These are phyloP conservation scores for Russula virescens DNA, from an alignment of 768 basidiomycete genomes.

Conservation along the genomic window DNA sequence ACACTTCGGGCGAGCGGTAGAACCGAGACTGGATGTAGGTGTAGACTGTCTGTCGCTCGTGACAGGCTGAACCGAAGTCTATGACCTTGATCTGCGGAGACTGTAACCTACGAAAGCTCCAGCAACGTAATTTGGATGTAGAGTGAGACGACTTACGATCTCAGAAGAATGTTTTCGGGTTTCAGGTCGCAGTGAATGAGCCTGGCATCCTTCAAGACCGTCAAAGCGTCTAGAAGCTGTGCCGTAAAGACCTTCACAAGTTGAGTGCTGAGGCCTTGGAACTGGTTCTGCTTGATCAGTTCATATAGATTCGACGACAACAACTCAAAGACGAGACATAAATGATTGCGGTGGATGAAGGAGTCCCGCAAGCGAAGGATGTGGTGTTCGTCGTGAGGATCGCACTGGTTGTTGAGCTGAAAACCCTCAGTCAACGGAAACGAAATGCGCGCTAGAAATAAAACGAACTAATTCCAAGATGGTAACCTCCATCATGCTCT, in stretches of 20 bases:
- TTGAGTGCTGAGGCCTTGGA: constrained; percentile 93
- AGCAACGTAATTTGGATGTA: constrained; percentile 9
- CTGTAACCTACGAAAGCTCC: constrained; percentile 58
- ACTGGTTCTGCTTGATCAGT: constrained; percentile 99
- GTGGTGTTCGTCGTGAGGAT: constrained; percentile 93
- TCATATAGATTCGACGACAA: constrained; percentile 97
- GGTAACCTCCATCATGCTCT: constrained; percentile 99
- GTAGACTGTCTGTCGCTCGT: constrained; percentile 99
- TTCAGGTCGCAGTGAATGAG: constrained; percentile 98
- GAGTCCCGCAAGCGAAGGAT: constrained; percentile 92
- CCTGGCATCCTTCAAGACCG: constrained; percentile 89
- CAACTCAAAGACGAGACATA: constrained; percentile 97
- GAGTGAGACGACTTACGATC: constrained; percentile 58
- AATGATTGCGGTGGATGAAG: constrained; percentile 93
- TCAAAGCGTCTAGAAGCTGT: constrained; percentile 87
- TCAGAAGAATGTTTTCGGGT: constrained; percentile 96
- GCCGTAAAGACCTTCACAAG: constrained; percentile 98
- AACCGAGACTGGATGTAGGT: constrained; percentile 99
- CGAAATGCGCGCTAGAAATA: constrained; percentile 7
- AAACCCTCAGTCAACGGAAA: not conserved
- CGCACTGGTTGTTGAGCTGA: constrained; percentile 90
- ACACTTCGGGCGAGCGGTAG: constrained; percentile 96
- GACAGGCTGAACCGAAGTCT: constrained; percentile 98
- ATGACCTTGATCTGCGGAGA: constrained; percentile 99
- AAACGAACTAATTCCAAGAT: constrained; percentile 85